phyloP scores from a whole-genome alignment of 139 green algal species.

The Picochlorum sp. region DNA sequence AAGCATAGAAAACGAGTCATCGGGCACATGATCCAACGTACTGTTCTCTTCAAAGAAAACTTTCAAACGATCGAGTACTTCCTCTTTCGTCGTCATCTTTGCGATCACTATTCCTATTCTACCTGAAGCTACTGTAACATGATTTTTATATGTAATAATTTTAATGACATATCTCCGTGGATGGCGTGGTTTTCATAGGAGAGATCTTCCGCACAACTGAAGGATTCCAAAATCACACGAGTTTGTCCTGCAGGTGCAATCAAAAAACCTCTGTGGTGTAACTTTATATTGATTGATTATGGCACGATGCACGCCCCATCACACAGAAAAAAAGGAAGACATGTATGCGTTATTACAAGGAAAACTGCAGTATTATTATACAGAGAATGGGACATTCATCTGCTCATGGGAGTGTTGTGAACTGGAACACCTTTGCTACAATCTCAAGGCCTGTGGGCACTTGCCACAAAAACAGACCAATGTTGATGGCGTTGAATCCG shows the following conservation, averaged over 20 bases:
- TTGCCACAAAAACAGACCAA: conserved; percentile 85
- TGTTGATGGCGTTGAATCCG: conserved; percentile 76
- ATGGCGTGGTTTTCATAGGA: too few species aligned
- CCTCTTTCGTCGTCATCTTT: not conserved
- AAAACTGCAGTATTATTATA: not conserved
- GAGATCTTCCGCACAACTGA: too few species aligned
- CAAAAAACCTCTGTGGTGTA: too few species aligned
- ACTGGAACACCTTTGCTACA: conserved; percentile 84
- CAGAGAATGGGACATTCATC: not conserved
- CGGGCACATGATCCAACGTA: not conserved
- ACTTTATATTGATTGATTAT: too few species aligned
- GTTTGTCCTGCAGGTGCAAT: too few species aligned
- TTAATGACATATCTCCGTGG: not conserved
- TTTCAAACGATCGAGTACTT: conserved; percentile 9
- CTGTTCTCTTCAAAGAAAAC: conserved; percentile 28
- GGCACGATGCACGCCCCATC: too few species aligned
- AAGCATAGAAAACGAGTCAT: not conserved
- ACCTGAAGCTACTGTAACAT: not conserved
- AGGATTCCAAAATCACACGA: too few species aligned
- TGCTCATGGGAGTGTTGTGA: conserved; percentile 58
- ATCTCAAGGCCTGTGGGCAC: conserved; percentile 94
- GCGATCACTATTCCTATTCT: not conserved
- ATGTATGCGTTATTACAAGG: not conserved
- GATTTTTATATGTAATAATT: not conserved
- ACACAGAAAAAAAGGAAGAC: too few species aligned